Conservation (phyloP, 306 rosid species). For the Cyclanthera cordifolia region DNA sequence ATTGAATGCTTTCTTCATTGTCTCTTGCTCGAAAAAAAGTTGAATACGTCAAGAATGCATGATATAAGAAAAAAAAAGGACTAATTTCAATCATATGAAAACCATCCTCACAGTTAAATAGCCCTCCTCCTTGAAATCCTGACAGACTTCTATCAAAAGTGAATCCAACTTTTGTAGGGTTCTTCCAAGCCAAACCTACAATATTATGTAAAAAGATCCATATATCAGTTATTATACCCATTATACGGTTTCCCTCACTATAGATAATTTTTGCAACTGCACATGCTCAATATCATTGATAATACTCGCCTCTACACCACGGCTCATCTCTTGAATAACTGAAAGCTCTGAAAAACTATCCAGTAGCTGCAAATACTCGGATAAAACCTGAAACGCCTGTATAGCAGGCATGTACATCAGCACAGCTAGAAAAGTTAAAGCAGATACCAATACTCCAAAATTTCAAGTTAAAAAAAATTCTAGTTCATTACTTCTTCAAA, state of each 20-base stretch:
- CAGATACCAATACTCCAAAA: background rate
- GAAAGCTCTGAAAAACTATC: conserved; percentile 84
- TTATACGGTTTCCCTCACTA: conserved; percentile 10
- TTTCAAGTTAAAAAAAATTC: no score
- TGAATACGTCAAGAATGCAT: conserved; percentile 15
- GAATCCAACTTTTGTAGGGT: conserved; percentile 91
- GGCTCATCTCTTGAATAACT: conserved; percentile 87
- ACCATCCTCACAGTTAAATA: conserved; percentile 65
- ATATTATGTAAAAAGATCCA: background rate
- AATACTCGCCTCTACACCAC: conserved; percentile 74
- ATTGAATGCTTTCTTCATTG: conserved; percentile 1
- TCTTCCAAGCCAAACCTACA: conserved; percentile 87
- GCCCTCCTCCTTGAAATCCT: conserved; percentile 77
- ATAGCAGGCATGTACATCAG: conserved; percentile 21
- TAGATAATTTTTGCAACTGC: background rate
- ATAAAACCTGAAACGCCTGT: conserved; percentile 95
- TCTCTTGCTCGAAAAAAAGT: no score
- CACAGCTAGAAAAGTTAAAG: conserved; percentile 12
- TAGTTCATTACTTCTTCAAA: background rate
- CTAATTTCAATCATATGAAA: conserved; percentile 10
- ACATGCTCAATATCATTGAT: background rate
- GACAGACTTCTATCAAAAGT: conserved; percentile 85
- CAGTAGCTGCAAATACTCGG: conserved; percentile 86
- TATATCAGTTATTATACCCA: background rate
- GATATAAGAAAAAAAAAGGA: background rate